Conservation (phyloP, 1,284 basidiomycete genomes). For the Dichomitus squalens region DNA sequence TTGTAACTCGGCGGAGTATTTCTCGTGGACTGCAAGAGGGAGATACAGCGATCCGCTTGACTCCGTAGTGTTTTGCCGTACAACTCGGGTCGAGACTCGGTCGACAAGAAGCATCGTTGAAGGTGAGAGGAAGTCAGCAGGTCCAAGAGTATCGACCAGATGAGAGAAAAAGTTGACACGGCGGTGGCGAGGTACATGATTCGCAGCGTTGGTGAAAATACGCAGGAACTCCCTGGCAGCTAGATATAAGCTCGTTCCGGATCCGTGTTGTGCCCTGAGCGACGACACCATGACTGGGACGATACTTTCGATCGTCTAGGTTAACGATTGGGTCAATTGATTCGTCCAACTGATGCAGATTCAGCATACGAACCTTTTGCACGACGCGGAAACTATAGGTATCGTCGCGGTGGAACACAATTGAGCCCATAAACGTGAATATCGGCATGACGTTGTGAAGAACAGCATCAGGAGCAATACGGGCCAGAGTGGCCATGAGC, state of each 20-base stretch:
- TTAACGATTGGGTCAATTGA: background rate
- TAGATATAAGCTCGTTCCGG: conserved; percentile 63
- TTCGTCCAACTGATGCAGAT: too few species aligned
- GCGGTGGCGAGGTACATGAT: conserved; percentile 87
- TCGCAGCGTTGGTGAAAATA: conserved; percentile 88
- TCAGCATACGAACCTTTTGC: conserved; percentile 67
- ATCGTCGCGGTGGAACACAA: conserved; percentile 95
- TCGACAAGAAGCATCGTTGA: conserved; percentile 88
- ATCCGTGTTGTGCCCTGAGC: conserved; percentile 56
- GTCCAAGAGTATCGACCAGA: conserved; percentile 85
- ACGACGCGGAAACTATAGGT: conserved; percentile 94
- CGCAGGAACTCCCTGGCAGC: conserved; percentile 75
- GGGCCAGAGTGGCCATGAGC: conserved; percentile 85
- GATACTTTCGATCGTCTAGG: conserved; percentile 87
- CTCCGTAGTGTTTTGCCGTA: conserved; percentile 67
- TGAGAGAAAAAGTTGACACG: conserved; percentile 89
- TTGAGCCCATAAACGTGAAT: conserved; percentile 98
- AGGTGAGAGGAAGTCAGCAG: conserved; percentile 82
- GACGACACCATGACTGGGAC: conserved; percentile 91
- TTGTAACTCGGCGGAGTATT: conserved; percentile 54
- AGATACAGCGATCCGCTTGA: conserved; percentile 63
- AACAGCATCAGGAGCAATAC: conserved; percentile 87
- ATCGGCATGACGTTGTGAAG: conserved; percentile 97
- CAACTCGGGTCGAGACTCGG: conserved; percentile 71
- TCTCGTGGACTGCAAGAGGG: conserved; percentile 67